Percentiles rank a stretch among this genome's conserved stretches.
These are phyloP conservation scores for Aphanomyces euteiches DNA, from an alignment of 352 stramenopile species.

Conservation along the genomic window DNA sequence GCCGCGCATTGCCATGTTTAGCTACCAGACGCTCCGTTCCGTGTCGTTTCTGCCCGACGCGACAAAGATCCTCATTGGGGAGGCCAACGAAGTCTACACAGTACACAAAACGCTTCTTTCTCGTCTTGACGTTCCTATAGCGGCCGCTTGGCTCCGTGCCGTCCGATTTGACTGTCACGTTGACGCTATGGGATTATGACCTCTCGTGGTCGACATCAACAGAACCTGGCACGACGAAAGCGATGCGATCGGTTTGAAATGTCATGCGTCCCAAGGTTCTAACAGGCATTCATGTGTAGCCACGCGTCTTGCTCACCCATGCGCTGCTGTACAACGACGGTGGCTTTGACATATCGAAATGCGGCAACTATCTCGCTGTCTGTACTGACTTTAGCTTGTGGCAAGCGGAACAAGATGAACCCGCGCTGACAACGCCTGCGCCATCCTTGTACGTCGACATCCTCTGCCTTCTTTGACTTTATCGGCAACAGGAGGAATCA, in stretches of 20 bases:
- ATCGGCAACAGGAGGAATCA: neutral
- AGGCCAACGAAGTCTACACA: slow-evolving; percentile 88
- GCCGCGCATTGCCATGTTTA: slow-evolving; percentile 84
- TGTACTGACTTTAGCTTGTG: slow-evolving; percentile 92
- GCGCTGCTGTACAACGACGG: slow-evolving; percentile 97
- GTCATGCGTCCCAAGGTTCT: neutral
- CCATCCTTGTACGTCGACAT: neutral
- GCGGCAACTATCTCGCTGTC: slow-evolving; percentile 91
- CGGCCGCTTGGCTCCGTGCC: slow-evolving; percentile 62
- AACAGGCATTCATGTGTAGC: neutral
- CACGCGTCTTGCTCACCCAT: slow-evolving; percentile 78
- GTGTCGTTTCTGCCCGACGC: slow-evolving; percentile 91
- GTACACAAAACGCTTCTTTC: slow-evolving; percentile 31
- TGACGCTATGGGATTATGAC: slow-evolving; percentile 95
- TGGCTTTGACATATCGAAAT: slow-evolving; percentile 95
- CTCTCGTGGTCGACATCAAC: slow-evolving; percentile 67
- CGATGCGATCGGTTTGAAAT: slow-evolving; percentile 63
- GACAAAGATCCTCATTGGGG: slow-evolving; percentile 91
- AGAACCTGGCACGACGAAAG: slow-evolving; percentile 69
- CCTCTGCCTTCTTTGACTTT: neutral
- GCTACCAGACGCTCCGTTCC: slow-evolving; percentile 87
- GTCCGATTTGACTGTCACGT: slow-evolving; percentile 90
- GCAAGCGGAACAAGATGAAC: slow-evolving; percentile 60
- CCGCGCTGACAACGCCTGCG: neutral
- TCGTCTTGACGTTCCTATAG: slow-evolving; percentile 32